A percentile compares a stretch with the other conserved stretches of the same genome.
Conservation (phyloP, 345 rosid species). For the Fremontodendron californicum region DNA sequence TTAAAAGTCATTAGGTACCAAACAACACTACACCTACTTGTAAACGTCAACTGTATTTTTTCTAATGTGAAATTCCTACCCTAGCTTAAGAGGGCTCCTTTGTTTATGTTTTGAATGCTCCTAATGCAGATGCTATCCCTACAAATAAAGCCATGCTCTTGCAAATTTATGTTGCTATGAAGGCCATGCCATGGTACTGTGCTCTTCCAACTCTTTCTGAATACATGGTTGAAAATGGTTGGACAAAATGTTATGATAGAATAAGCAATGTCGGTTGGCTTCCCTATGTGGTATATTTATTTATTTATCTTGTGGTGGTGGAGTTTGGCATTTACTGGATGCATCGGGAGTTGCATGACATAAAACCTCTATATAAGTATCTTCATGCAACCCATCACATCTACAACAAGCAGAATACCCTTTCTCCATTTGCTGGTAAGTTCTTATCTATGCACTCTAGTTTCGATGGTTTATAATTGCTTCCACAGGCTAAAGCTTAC, state of each 20-base stretch:
- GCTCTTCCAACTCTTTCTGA: conserved; percentile 84
- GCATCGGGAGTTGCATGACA: conserved; percentile 93
- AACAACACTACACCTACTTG: background rate
- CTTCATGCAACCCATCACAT: conserved; percentile 92
- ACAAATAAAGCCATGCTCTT: conserved; percentile 73
- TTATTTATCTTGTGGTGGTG: conserved; percentile 54
- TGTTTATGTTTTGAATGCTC: conserved; percentile 13
- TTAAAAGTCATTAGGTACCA: background rate
- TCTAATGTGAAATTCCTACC: background rate
- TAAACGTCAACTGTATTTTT: background rate
- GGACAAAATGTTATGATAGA: conserved; percentile 69
- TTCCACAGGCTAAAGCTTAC: background rate
- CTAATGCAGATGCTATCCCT: conserved; percentile 81
- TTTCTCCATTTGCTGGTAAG: conserved; percentile 95
- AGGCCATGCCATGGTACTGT: conserved; percentile 90
- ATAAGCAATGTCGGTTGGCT: conserved; percentile 63
- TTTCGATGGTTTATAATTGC: conserved; percentile 9
- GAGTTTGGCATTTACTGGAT: conserved; percentile 98
- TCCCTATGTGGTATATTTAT: conserved; percentile 41
- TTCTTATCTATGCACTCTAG: conserved; percentile 5
- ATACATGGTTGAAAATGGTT: conserved; percentile 79
- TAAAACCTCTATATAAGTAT: conserved; percentile 82
- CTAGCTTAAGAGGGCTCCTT: background rate
- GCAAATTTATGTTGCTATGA: conserved; percentile 91
- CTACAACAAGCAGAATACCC: conserved; percentile 96